A percentile compares a stretch with the other conserved stretches of the same genome.
Conservation (phyloP, 1,139 yeast genomes). For the Yamadazyma blattariae region DNA sequence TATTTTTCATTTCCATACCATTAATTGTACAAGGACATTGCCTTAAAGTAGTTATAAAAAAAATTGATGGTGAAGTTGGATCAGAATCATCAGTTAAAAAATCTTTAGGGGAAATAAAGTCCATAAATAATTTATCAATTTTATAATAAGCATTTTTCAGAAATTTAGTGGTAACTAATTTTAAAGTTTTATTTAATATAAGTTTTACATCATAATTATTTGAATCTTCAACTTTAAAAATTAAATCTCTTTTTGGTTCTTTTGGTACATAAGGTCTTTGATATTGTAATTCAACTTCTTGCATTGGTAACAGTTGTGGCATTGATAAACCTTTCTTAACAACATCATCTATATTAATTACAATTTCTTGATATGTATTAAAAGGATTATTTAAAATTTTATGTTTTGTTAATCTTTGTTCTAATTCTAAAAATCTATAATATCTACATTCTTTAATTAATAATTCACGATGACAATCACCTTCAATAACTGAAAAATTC, state of each 20-base stretch:
- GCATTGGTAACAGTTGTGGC: constrained; percentile 3
- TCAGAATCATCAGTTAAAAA: constrained; percentile 22
- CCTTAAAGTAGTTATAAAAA: constrained; percentile 24
- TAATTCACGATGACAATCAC: constrained; percentile 53
- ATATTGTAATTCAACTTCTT: constrained; percentile 36
- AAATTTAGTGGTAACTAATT: constrained; percentile 25
- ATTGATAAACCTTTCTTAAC: constrained; percentile 36
- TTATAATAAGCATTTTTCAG: constrained; percentile 23
- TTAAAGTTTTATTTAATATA: constrained; percentile 25
- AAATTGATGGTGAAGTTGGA: constrained; percentile 16
- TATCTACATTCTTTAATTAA: constrained; percentile 70
- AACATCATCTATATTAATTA: constrained; percentile 50
- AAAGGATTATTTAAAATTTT: constrained; percentile 52
- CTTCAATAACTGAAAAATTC: constrained; percentile 39
- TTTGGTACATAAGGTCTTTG: constrained; percentile 53
- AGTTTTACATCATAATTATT: constrained; percentile 23
- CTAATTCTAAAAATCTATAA: constrained; percentile 72
- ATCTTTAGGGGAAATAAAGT: constrained; percentile 12
- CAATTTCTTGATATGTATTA: constrained; percentile 50
- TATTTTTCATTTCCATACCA: constrained; percentile 32
- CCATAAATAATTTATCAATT: constrained; percentile 26
- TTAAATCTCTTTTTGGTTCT: constrained; percentile 43
- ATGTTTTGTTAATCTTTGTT: constrained; percentile 63
- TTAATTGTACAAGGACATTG: constrained; percentile 32
- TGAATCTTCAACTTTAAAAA: constrained; percentile 50